Evolutionary conservation across 768 basidiomycete genomes (phyloP), one percentile per base, ranked within the genome.

Genomic region (Chlorophyllum brunneum): DNA sequence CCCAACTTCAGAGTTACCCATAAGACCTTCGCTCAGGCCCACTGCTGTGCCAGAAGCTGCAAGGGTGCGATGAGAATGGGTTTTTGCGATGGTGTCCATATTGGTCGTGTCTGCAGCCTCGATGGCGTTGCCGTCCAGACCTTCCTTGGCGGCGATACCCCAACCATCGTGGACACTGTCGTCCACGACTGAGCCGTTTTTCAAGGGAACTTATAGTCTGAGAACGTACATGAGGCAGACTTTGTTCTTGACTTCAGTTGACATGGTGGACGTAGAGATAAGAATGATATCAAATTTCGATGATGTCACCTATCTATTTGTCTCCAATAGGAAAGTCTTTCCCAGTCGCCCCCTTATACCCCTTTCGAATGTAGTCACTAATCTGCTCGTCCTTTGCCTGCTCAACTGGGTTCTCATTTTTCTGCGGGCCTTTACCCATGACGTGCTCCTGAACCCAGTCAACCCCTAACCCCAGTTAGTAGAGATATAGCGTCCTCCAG

Each of bases 1-100:
- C 91, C 94, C 95, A 57, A 97, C 94, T 71, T 98, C 94, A 2
- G 94, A 95, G 73, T 98, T 95, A 13, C 94, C 95, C 95, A 98
- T 98, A 48, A 97, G 80, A 0, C 94, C 95, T 38, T 97, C 95
- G 61, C 77, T 91, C 49, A 98, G 76, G 1, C 94, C 94, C 4
- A 97, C 95, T 5, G 93, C 87, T n/a, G 90, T 76, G 9, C 94
- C 94, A 57, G 94, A 92, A 2, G 95, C 95, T 13, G 80, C 72
- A 16, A 98, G 77, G 11, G 79, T 78, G 42, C 88, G 79, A 61
- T 82, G 81, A 55, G 82, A 79, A 67, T 95, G 81, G 4, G 85
- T 77, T 61, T 88, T 78, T 4, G 85, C 84, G 61, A 98, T 87
- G 37, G 74, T 78, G 67, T 95, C 91, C 95, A 98, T 97, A 71